A percentile compares a stretch with the other conserved stretches of the same genome.
These are phyloP conservation scores for Macrocybe gigantea DNA, from an alignment of 768 basidiomycete genomes.

Conservation along the genomic window DNA sequence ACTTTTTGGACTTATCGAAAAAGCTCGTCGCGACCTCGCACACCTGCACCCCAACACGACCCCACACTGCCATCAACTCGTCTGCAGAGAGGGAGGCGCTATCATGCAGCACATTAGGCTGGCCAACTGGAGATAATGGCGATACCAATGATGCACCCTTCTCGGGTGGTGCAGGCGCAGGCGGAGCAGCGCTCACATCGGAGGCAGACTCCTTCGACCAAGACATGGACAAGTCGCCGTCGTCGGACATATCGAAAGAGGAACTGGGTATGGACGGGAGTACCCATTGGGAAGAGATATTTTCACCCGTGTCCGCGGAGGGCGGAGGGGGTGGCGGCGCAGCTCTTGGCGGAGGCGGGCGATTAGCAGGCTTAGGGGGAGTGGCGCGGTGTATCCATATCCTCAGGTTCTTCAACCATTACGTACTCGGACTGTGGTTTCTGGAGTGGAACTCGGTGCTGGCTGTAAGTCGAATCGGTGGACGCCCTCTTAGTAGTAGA, in stretches of 20 bases:
- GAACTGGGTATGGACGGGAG: conserved; percentile 54
- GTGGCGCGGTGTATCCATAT: conserved; percentile 36
- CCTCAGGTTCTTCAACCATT: conserved; percentile 51
- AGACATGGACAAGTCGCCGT: conserved; percentile 46
- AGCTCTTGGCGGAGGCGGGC: conserved; percentile 32
- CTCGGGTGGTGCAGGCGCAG: conserved; percentile 12
- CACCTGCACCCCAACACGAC: conserved; percentile 69
- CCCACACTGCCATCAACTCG: conserved; percentile 66
- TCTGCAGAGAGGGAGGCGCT: conserved; percentile 37
- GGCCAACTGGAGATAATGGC: conserved; percentile 23
- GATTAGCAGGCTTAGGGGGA: conserved; percentile 37
- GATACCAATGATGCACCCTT: conserved; percentile 10
- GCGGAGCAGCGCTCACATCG: conserved; percentile 21
- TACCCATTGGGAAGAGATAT: conserved; percentile 56
- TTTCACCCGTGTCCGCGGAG: conserved; percentile 25
- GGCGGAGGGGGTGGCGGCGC: conserved; percentile 22
- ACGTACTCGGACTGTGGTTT: conserved; percentile 47
- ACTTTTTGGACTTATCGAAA: conserved; percentile 71
- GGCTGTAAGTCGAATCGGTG: conserved; percentile 17
- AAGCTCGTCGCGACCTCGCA: conserved; percentile 63
- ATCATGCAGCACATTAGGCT: conserved; percentile 1
- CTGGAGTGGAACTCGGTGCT: conserved; percentile 19
- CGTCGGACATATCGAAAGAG: conserved; percentile 44
- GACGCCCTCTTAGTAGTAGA: conserved; percentile 33
- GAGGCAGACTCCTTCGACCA: conserved; percentile 57